Conservation (phyloP, 306 rosid species). For the Begonia masoniana region DNA sequence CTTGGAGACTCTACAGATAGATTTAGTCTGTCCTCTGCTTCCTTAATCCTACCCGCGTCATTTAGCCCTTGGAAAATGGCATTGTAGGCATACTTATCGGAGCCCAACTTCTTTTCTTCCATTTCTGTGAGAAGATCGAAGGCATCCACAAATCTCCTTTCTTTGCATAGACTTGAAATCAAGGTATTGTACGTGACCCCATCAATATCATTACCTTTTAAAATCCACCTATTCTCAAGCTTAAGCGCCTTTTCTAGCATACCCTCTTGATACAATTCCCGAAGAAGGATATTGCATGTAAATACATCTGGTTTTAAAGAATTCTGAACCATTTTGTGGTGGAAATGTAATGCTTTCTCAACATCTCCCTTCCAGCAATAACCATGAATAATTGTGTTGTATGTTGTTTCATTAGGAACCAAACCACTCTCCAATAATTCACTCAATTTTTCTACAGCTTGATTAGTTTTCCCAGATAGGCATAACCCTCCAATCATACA, state of each 20-base stretch:
- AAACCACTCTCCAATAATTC: conserved; percentile 58
- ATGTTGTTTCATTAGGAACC: conserved; percentile 61
- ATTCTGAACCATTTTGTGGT: conserved; percentile 56
- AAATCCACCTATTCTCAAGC: conserved; percentile 56
- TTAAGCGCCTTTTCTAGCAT: conserved; percentile 69
- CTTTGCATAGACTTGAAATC: conserved; percentile 68
- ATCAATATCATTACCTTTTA: conserved; percentile 46
- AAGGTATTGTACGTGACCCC: conserved; percentile 72
- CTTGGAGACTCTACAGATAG: conserved; percentile 11
- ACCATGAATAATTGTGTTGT: conserved; percentile 67
- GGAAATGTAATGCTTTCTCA: conserved; percentile 77
- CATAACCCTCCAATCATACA: conserved; percentile 61
- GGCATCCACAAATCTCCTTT: conserved; percentile 50
- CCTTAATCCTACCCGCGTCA: conserved; percentile 41
- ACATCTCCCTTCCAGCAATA: conserved; percentile 58
- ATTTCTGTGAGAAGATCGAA: conserved; percentile 50
- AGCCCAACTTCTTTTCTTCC: conserved; percentile 44
- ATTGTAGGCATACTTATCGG: conserved; percentile 50
- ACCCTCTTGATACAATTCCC: conserved; percentile 56
- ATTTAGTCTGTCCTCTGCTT: conserved; percentile 45
- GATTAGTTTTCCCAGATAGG: conserved; percentile 47
- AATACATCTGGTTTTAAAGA: conserved; percentile 56
- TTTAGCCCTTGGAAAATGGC: conserved; percentile 42
- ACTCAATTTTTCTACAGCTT: conserved; percentile 56
- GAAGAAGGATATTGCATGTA: conserved; percentile 71